These are phyloP conservation scores for Clonostachys chloroleuca DNA, from an alignment of 2,329 filamentous ascomycete species.

Conservation along the genomic window DNA sequence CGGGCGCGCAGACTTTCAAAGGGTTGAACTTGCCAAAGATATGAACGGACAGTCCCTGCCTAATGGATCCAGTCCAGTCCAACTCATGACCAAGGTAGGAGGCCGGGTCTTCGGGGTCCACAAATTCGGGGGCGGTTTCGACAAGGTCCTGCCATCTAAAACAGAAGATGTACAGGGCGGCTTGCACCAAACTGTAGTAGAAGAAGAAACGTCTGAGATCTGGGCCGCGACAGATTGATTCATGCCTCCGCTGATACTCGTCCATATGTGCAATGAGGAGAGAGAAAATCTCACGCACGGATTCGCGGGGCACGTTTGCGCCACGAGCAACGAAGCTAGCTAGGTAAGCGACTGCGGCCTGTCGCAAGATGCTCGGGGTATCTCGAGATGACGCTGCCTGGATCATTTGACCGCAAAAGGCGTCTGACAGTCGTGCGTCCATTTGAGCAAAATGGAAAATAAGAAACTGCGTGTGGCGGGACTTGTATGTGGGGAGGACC, in stretches of 20 bases:
- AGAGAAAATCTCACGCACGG: conserved; percentile 79
- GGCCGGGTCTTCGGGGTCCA: conserved; percentile 57
- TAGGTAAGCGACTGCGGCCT: conserved; percentile 86
- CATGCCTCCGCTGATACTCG: conserved; percentile 66
- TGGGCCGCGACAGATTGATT: conserved; percentile 73
- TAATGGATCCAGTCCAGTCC: conserved; percentile 70
- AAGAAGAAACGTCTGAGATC: conserved; percentile 79
- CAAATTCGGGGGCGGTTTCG: conserved; percentile 51
- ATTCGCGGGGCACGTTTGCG: conserved; percentile 69
- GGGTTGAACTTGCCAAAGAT: conserved; percentile 91
- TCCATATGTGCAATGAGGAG: conserved; percentile 77
- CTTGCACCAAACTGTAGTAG: conserved; percentile 87
- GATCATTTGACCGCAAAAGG: conserved; percentile 73
- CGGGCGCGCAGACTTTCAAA: conserved; percentile 87
- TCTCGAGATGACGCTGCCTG: conserved; percentile 48
- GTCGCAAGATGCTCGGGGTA: conserved; percentile 68
- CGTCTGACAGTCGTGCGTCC: conserved; percentile 72
- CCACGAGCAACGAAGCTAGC: conserved; percentile 92
- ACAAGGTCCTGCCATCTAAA: conserved; percentile 95
- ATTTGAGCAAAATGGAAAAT: conserved; percentile 92
- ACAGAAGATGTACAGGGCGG: conserved; percentile 91
- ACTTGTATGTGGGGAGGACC: conserved; percentile 86
- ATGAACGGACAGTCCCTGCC: conserved; percentile 69
- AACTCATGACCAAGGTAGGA: conserved; percentile 68
- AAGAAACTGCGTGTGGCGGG: conserved; percentile 90